These are phyloP conservation scores for Fusarium albidum DNA, from an alignment of 2,329 filamentous ascomycete species.

Conservation along the genomic window DNA sequence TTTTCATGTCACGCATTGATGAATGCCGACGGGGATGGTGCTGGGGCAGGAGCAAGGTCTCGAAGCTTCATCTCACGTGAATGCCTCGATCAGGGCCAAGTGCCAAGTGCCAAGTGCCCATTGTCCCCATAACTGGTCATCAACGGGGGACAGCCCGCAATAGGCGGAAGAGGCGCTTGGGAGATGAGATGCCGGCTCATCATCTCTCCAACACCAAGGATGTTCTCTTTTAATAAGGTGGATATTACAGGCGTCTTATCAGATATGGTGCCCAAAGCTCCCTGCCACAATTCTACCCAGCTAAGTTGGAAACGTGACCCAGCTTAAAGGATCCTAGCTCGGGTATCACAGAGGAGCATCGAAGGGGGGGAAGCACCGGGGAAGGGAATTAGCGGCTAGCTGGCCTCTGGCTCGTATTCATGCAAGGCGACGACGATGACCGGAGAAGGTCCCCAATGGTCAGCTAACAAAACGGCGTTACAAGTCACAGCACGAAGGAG, in stretches of 20 bases:
- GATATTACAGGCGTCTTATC: constrained; percentile 10
- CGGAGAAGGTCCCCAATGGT: constrained; percentile 15
- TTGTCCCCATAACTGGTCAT: constrained; percentile 8
- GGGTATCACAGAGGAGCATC: constrained; percentile 9
- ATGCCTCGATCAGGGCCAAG: constrained; percentile 3
- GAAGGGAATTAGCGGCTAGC: constrained; percentile 10
- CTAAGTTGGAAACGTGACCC: constrained; percentile 6
- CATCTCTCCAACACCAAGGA: constrained; percentile 16
- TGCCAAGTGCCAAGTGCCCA: neutral
- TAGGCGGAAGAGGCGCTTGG: constrained; percentile 15
- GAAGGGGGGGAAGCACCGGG: constrained; percentile 2
- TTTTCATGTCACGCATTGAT: constrained; percentile 1
- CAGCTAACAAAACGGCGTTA: constrained; percentile 29
- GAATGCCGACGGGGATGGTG: constrained; percentile 9
- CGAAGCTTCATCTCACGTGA: constrained; percentile 14
- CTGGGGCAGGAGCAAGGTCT: constrained; percentile 29
- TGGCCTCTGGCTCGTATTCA: constrained; percentile 39
- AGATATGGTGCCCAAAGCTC: constrained; percentile 9
- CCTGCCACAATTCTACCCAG: no score
- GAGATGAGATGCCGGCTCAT: constrained; percentile 21
- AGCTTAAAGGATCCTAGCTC: constrained; percentile 5
- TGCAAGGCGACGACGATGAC: constrained; percentile 27
- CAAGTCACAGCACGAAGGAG: constrained; percentile 32
- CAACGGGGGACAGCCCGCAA: constrained; percentile 8
- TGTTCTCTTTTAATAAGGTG: constrained; percentile 14